Base-by-base conservation (phyloP, 2,329 filamentous ascomycete species). In the Neospermospora avenae region DNA sequence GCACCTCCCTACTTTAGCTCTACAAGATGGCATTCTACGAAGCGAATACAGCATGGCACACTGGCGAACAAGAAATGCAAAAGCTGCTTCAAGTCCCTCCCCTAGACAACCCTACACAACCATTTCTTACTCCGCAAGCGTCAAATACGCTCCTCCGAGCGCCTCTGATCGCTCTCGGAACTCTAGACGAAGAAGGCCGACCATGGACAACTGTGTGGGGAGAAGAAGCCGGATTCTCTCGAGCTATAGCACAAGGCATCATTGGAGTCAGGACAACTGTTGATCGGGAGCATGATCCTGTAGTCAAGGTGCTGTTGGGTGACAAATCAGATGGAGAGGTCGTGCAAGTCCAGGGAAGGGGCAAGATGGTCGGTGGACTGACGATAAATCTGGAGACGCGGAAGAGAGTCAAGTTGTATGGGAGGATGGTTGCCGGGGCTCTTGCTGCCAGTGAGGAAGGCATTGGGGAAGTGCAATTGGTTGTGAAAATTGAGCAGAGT, bases 121-220 rank as follows among this genome's bases (percentile, higher is more conserved):
- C 81, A 0, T 84, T 84, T 56, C 79, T 95, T 1, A 84, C 84
- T 0, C 77, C 79, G 4, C 78, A 83, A 16, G 86, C 87, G 22
- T 83, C 79, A 1, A 76, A 79, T 63, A 81, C 89, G 63, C 78
- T 92, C 3, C 78, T 81, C 54, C 75, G 76, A 16, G 86, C 84
- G 0, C 85, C 89, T 0, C 77, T 95, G 7, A 77, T 95, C 14
- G 90, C 89, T 0, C 75, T 96, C 18, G 91, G 91, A 1, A 84
- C 89, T 0, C 74, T 93, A 1, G 90, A 95, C 69, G 73, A 75
- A 2, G 69, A 84, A 20, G 81, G 81, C 2, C 77, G 83, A 20
- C 90, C 89, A 1, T 96, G 91, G 91, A 88, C 87, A 16, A 88
- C 88, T 0, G 64, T 96, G 7, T 89, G 88, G 84, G 90, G 90